A percentile compares a stretch with the other conserved stretches of the same genome.
phyloP scores from a whole-genome alignment of 768 basidiomycete genomes.

The Tylopilus rubrobrunneus region DNA sequence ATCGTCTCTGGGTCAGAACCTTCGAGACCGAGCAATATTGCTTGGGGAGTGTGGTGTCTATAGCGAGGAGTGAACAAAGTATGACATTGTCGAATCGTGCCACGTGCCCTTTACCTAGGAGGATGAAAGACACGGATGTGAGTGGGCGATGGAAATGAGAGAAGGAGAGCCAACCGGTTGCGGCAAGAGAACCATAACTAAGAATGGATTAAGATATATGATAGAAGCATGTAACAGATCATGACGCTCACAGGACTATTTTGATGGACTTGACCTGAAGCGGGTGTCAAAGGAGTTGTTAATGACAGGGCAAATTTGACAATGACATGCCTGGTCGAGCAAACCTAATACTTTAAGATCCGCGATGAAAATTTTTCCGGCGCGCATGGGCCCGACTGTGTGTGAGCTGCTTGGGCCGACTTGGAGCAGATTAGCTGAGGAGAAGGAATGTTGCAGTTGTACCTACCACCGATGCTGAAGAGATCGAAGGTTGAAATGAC shows the following conservation, averaged over 20 bases:
- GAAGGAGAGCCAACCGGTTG: conserved; percentile 58
- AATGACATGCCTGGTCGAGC: conserved; percentile 54
- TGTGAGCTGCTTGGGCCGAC: conserved; percentile 62
- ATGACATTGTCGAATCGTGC: background rate
- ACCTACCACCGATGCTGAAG: conserved; percentile 83
- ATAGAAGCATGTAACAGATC: background rate
- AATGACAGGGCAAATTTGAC: conserved; percentile 6
- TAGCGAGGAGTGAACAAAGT: conserved; percentile 1
- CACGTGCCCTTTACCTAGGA: conserved; percentile 70
- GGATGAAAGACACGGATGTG: background rate
- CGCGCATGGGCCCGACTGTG: conserved; percentile 85
- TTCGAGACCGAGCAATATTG: conserved; percentile 79
- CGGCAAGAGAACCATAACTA: conserved; percentile 90
- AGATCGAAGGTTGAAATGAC: conserved; percentile 93
- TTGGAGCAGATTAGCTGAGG: conserved; percentile 29
- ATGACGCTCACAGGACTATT: conserved; percentile 65
- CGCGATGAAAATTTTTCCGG: conserved; percentile 81
- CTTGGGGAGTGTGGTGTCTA: conserved; percentile 86
- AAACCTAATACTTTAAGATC: conserved; percentile 67
- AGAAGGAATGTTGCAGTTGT: background rate
- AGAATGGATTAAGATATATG: background rate
- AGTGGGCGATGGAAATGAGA: conserved; percentile 3
- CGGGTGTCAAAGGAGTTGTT: background rate
- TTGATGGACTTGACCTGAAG: conserved; percentile 68
- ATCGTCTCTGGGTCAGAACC: conserved; percentile 93